Percentiles rank a stretch among this genome's conserved stretches.
These are phyloP conservation scores for Gossypium trilobum DNA, from an alignment of 441 rosid genomes.

Conservation along the genomic window DNA sequence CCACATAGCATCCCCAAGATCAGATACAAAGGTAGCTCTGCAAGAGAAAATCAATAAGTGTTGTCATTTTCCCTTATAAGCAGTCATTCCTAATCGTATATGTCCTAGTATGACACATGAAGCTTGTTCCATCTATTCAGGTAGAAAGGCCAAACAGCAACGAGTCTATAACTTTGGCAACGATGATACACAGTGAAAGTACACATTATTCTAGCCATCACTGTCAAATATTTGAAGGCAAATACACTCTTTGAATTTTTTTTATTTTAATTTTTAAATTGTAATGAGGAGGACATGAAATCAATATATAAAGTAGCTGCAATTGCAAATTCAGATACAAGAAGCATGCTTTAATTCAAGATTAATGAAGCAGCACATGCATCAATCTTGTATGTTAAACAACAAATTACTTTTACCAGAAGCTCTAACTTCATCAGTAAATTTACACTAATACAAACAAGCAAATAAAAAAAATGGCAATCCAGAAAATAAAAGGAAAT, in stretches of 20 bases:
- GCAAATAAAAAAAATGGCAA: background rate
- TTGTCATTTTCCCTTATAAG: background rate
- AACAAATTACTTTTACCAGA: background rate
- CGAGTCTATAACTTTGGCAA: background rate
- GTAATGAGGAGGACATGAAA: background rate
- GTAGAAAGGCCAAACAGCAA: background rate
- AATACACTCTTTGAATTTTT: background rate
- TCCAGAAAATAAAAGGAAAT: background rate
- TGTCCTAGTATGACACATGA: background rate
- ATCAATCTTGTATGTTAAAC: background rate
- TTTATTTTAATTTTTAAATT: background rate
- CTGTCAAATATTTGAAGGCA: background rate
- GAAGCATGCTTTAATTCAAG: background rate
- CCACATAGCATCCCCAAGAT: constrained; percentile 96
- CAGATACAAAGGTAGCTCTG: constrained; percentile 90
- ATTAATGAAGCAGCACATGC: background rate
- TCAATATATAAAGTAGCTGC: background rate
- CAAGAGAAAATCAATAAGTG: constrained; percentile 18
- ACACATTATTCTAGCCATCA: background rate
- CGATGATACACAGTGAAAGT: background rate
- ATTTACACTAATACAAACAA: background rate
- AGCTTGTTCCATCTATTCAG: background rate
- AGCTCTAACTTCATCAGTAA: background rate
- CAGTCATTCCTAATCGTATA: background rate
- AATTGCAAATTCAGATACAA: background rate